Evolutionary conservation across 495 filamentous ascomycete genomes (phyloP), one percentile per base, ranked within the genome.

Genomic region (Xylaria intraflava): DNA sequence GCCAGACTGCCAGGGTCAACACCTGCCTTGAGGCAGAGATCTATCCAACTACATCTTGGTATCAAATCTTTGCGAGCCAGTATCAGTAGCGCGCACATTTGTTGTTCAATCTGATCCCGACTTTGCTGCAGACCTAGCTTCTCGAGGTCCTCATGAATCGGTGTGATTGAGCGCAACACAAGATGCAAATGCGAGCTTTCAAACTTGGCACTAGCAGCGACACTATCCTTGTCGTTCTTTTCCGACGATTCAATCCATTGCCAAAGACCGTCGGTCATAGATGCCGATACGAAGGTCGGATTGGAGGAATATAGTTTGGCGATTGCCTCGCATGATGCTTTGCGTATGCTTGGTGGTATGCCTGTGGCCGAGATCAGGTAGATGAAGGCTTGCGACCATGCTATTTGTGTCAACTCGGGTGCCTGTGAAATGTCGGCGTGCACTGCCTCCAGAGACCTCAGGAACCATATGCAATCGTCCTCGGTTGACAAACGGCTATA

Each of bases 1-100:
- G 84, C 88, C 44, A 98, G 77, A 10, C 77, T 71, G 16, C 90
- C 91, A 2, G 93, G 93, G 66, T 98, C 93, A 3, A 87, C 74
- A 20, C 85, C 82, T 20, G 86, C 81, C 53, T 78, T 80, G 35
- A 96, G 72, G 62, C 90, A 96, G 4, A 89, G 62, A 23, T 87
- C 83, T 65, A 98, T 98, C 94, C 94, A 98, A 36, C 79, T 84
- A 14, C 81, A 76, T 23, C 81, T 79, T 0, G 90, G 86, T 55
- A 96, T 78, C 29, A 98, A 65, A 49, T 90, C 81, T 20, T 83
- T 79, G 16, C 88, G 84, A 50, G 84, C 83, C n/a, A 97, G 72
- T 17, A 96, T 78, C 27, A 95, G 73, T 11, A 95, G 67, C 7
- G 81, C 78, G 47, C 93, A 78, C 53, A 94, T 80, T 60, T 89